Base-by-base conservation (phyloP, 495 filamentous ascomycete genomes). In the Clavariopsis aquatica region DNA sequence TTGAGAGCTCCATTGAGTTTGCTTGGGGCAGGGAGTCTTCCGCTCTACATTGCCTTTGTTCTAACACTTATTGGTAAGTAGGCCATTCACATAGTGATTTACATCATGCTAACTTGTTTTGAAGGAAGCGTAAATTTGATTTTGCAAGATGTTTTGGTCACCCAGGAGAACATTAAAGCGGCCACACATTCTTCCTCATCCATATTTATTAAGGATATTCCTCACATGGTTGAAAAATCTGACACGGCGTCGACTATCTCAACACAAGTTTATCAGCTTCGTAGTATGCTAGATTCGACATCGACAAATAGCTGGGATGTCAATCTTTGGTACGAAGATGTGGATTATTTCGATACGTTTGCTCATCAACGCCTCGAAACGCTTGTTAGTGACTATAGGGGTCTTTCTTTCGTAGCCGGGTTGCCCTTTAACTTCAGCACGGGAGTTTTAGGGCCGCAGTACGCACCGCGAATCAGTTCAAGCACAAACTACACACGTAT, bases 41-140 rank as follows among this genome's bases (percentile, higher is more conserved):
- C 49, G 26, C 22, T 62, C n/a, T 45, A 26, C 12, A 24, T 62
- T 55, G 49, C 51, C 1, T 29, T 62, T 12, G 34, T 22, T 28
- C 28, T 62, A 29, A 62, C 49, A 3, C 6, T 55, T n/a, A 62
- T 55, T 23, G 59, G 59, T 52, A 52, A 34, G 57, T 38, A 43
- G 6, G 38, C 13, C 15, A 17, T 3, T 7, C 13, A 17, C 13
- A 17, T 8, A 43, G 6, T 9, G 38, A 43, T 43, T 43, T 10
- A 17, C 2, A 9, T 17, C n/a, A n/a, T 10, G 15, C 4, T 43
- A 8, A 3, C 38, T 43, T 9, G 38, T n/a, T n/a, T n/a, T n/a
- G n/a, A 7, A 60, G 57, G 57, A 19, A 28, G 29, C 45, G 23
- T 46, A n/a, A 5, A 34, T 19, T 31, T 45, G 59, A 55, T 62